Percentiles rank a stretch among this genome's conserved stretches.
Evolutionary conservation across 768 basidiomycete species (phyloP).

Genomic region (Pholiota molesta): DNA sequence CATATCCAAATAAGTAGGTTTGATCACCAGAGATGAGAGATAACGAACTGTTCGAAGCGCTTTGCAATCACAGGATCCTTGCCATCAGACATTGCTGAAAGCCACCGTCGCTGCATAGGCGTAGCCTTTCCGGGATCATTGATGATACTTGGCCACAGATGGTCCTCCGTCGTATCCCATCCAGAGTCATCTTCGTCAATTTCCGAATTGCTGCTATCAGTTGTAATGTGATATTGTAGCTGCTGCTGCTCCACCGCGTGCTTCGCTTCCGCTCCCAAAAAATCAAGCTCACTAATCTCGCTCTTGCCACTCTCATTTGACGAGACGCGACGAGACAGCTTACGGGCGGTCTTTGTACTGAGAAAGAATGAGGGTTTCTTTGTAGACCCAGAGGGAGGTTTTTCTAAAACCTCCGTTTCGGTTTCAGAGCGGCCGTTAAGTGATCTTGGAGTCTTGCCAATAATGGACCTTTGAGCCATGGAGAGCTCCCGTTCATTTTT

Average conservation of each 20-base stretch:
- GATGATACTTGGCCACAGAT: conserved; percentile 66
- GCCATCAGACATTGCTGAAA: conserved; percentile 88
- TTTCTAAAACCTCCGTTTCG: conserved; percentile 7
- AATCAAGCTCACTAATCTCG: conserved; percentile 42
- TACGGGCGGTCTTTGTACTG: conserved; percentile 51
- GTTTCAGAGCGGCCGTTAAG: conserved; percentile 12
- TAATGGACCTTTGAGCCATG: conserved; percentile 31
- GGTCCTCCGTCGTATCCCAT: conserved; percentile 53
- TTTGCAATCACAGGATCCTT: conserved; percentile 70
- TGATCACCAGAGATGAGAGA: neutral
- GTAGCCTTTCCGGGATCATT: conserved; percentile 83
- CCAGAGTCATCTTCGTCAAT: conserved; percentile 38
- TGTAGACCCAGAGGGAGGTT: conserved; percentile 6
- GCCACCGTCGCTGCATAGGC: conserved; percentile 77
- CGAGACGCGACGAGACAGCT: conserved; percentile 36
- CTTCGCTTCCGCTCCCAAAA: conserved; percentile 36
- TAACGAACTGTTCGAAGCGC: conserved; percentile 77
- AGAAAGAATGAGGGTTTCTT: conserved; percentile 40
- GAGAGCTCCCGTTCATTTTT: conserved; percentile 43
- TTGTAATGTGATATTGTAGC: conserved; percentile 16
- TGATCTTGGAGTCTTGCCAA: conserved; percentile 15
- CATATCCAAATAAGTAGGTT: neutral
- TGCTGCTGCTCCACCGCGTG: conserved; percentile 28
- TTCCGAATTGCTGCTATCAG: conserved; percentile 20
- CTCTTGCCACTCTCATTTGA: conserved; percentile 49